Base-by-base conservation (phyloP, 495 filamentous ascomycete species). In the Neurospora sp. region DNA sequence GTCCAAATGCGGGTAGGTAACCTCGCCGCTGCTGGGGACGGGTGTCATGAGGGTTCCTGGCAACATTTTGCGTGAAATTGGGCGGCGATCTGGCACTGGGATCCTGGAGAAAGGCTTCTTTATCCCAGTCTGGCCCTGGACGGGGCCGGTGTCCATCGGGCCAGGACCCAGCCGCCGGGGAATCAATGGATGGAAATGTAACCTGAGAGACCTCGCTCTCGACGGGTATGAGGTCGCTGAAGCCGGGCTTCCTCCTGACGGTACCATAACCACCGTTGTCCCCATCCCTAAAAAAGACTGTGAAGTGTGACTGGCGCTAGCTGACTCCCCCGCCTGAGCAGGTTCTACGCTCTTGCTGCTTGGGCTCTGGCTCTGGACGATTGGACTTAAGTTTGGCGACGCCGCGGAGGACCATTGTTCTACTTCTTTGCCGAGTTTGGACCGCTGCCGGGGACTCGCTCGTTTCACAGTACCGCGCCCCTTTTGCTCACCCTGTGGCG, bases 351-450 rank as follows among this genome's bases (percentile, higher is more conserved):
- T n/a, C n/a, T 31, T 70, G 23, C 18, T 69, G 40, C 70, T 77
- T 37, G 44, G 80, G 20, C 75, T 75, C n/a, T 79, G 54, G 16
- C 84, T 85, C 74, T 86, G 83, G 20, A 77, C 74, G 54, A 87
- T 86, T 2, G 86, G 84, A 70, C 84, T 85, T 66, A 85, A 71
- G 18, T 77, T 78, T 12, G 85, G 85, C 70, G 85, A 83, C 35
- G 80, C 82, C 12, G 83, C 82, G n/a, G 83, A 86, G 18, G 82
- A 85, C 86, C 86, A 88, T 9, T 82, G 81, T 14, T 77, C 76
- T 27, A 79, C 81, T 59, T 84, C 78, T 16, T 78, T 74, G 39
- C 77, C 81, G 85, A 84, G 87, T 73, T 72, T 82, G 4, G 83
- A 75, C 10, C 71, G 78, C 66, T 75, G 73, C 66, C 81, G 77